Percentiles rank a stretch among this genome's conserved stretches.
Conservation (phyloP, 208 protist genomes). For the Trypanosomatidae sp. region DNA sequence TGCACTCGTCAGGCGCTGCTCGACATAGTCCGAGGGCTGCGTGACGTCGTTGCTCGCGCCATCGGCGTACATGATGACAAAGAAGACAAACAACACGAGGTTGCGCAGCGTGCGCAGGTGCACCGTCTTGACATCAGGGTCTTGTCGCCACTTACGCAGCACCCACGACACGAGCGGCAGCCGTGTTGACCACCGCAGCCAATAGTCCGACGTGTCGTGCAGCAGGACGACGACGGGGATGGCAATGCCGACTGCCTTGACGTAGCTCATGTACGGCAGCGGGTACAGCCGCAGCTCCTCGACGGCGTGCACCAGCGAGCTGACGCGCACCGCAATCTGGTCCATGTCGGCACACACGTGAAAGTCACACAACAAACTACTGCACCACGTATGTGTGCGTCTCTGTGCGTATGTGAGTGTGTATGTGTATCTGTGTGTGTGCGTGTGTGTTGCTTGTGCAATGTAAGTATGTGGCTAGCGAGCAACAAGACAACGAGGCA, state of each 20-base stretch:
- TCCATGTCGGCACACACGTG: conserved; percentile 54
- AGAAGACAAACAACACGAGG: conserved; percentile 47
- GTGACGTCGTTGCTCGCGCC: conserved; percentile 14
- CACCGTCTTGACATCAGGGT: conserved; percentile 31
- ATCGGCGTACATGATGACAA: conserved; percentile 45
- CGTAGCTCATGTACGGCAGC: conserved; percentile 33
- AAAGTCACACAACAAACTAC: too few relatives aligned
- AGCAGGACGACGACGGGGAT: conserved; percentile 64
- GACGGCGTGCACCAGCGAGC: conserved; percentile 37
- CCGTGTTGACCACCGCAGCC: conserved; percentile 36
- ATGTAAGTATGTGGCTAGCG: background rate
- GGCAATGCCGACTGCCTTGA: conserved; percentile 41
- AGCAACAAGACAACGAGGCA: too few relatives aligned
- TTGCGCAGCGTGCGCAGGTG: conserved; percentile 48
- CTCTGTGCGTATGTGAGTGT: too few relatives aligned
- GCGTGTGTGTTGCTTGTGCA: too few relatives aligned
- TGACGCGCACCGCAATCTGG: conserved; percentile 40
- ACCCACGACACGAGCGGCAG: conserved; percentile 73
- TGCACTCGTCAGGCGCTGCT: conserved; percentile 36
- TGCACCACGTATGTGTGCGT: too few relatives aligned
- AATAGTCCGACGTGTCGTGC: conserved; percentile 67
- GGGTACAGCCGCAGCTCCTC: conserved; percentile 51
- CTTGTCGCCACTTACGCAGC: conserved; percentile 40
- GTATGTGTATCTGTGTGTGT: too few relatives aligned
- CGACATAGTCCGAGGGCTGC: conserved; percentile 58